Base-by-base conservation (phyloP, 805 yeast species). In the Monosporozyma yasuniensis region DNA sequence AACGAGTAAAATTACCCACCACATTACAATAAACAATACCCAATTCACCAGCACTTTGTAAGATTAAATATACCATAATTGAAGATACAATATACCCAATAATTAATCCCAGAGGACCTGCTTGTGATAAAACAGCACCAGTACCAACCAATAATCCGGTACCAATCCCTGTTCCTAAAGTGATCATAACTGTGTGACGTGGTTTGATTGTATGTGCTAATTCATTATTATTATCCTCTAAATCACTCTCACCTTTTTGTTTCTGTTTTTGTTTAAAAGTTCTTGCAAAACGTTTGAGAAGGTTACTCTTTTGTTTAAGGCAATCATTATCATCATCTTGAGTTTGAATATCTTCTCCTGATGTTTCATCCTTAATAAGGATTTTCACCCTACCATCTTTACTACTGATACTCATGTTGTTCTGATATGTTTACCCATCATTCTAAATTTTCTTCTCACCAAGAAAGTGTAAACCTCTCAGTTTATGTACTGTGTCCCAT, bases 121-220 rank as follows among this genome's bases (percentile, higher is more conserved):
- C 72, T 21, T 58, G 50, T 11, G 63, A 57, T 28, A 76, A 55
- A 1, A 75, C 71, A 56, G 72, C 62, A 48, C 80, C 84, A 39
- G 74, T 68, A 48, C 82, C 83, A 44, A 79, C 78, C 52, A 75
- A 66, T 43, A 81, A 68, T 53, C 86, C 87, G 4, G 91, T 82
- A 58, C 95, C 96, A 52, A 87, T 81, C 37, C 90, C 82, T 48
- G 91, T 89, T 51, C 91, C 91, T 49, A 87, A 72, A 46, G 86
- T 81, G 75, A 84, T 59, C 55, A 58, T 50, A 19, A 57, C n/a
- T 19, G 53, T 44, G 43, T 59, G 63, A 14, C 61, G 51, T 4
- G 55, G 35, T 42, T 54, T 51, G 30, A 57, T 53, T 9, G 53
- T 27, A 10, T 54, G 42, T 11, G 46, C 35, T 23, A 53, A 12